phyloP scores from a whole-genome alignment of 208 protist species.

The Acanthamoeba healyi region DNA sequence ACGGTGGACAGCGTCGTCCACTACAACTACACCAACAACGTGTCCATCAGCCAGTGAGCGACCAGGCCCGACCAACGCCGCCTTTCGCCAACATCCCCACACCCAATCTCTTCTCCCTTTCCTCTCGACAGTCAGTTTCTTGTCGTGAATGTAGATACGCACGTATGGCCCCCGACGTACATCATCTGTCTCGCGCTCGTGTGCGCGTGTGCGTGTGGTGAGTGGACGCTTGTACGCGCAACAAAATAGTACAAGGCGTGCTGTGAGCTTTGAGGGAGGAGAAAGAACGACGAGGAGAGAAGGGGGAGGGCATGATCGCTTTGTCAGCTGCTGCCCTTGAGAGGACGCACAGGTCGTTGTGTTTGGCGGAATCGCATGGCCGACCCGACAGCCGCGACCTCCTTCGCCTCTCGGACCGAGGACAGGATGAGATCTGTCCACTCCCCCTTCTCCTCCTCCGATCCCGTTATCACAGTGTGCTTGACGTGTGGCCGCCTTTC shows the following conservation, averaged over 20 bases:
- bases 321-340: not conserved
- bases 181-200: no score
- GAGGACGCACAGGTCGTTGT: not conserved
- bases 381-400: not conserved
- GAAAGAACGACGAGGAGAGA: not conserved
- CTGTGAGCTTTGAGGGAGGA: not conserved
- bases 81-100: no score
- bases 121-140: no score
- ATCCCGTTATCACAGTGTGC: not conserved
- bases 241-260: no score
- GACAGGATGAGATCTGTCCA: not conserved
- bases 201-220: not conserved
- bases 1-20: not conserved
- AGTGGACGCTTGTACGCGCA: no score
- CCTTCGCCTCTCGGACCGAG: not conserved
- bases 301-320: not conserved
- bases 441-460: not conserved
- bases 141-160: no score
- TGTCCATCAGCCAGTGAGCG: slow-evolving; percentile 19
- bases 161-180: no score
- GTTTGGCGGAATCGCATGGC: not conserved
- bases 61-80: not conserved
- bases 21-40: slow-evolving; percentile 52
- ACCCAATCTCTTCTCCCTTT: no score
- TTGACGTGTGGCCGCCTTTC: not conserved